Percentiles rank a stretch among this genome's conserved stretches.
These are phyloP conservation scores for Aspergillus unguis DNA, from an alignment of 2,329 filamentous ascomycete genomes.

Conservation along the genomic window DNA sequence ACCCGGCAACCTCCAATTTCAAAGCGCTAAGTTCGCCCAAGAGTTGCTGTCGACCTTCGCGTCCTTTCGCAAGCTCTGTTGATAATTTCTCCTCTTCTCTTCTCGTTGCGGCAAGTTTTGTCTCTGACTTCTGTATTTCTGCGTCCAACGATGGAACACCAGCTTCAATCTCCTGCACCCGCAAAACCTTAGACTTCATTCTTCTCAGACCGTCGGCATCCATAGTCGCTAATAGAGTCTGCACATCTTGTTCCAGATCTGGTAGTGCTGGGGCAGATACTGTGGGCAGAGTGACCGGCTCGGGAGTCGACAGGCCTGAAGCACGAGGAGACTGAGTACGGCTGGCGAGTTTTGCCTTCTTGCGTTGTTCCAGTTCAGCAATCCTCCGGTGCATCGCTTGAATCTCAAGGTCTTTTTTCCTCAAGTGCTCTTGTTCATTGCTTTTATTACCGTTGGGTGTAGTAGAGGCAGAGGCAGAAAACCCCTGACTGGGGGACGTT, in stretches of 20 bases:
- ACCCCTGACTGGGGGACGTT: constrained; percentile 40
- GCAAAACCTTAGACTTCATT: constrained; percentile 38
- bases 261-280: not conserved
- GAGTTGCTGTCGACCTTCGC: constrained; percentile 43
- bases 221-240: constrained; percentile 8
- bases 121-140: constrained; percentile 40
- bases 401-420: constrained; percentile 49
- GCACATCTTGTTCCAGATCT: not conserved
- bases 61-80: constrained; percentile 46
- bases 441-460: constrained; percentile 34
- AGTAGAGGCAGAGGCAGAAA: constrained; percentile 30
- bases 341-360: constrained; percentile 41
- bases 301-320: constrained; percentile 23
- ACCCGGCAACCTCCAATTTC: constrained; percentile 47
- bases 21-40: constrained; percentile 49
- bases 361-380: constrained; percentile 47
- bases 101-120: constrained; percentile 30
- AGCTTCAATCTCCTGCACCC: constrained; percentile 49
- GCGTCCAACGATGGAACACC: constrained; percentile 46
- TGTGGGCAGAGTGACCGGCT: constrained; percentile 8
- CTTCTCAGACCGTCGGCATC: constrained; percentile 26
- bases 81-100: constrained; percentile 40
- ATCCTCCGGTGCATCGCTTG: constrained; percentile 48
- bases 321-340: constrained; percentile 35
- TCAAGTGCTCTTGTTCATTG: constrained; percentile 44